phyloP scores from a whole-genome alignment of 441 rosid genomes.

The Omphalea diandra region DNA sequence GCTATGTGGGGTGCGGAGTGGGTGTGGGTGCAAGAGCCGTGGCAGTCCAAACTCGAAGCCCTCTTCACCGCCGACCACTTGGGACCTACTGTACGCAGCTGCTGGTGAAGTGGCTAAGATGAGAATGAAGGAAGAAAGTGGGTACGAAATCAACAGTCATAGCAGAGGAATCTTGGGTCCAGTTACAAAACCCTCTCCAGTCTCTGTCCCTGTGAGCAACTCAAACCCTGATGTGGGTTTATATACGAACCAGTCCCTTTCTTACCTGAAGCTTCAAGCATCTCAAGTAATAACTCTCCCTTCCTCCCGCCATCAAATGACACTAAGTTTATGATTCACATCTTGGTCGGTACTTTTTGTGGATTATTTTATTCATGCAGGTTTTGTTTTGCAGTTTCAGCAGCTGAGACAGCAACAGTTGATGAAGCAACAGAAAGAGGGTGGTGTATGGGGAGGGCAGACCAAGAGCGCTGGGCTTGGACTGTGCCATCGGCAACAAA shows the following conservation, averaged over 20 bases:
- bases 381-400: conserved; percentile 37
- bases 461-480: conserved; percentile 24
- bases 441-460: conserved; percentile 32
- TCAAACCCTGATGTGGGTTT: conserved; percentile 18
- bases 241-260: conserved; percentile 35
- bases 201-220: conserved; percentile 28
- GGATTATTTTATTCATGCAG: too few species aligned
- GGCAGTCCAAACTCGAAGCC: conserved; percentile 37
- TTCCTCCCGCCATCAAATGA: too few species aligned
- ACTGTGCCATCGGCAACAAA: conserved; percentile 6
- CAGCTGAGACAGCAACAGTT: conserved; percentile 49
- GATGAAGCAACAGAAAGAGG: conserved; percentile 39
- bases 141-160: conserved; percentile 14
- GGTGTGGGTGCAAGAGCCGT: conserved; percentile 39
- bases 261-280: conserved; percentile 57
- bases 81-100: conserved; percentile 61
- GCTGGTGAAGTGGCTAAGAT: conserved; percentile 55
- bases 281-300: conserved; percentile 42
- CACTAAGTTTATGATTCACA: too few species aligned
- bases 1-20: conserved; percentile 36
- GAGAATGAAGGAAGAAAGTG: conserved; percentile 38
- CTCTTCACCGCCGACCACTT: conserved; percentile 42
- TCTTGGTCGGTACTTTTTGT: too few species aligned
- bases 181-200: conserved; percentile 31
- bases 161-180: conserved; percentile 33